Conservation (phyloP, 116 monocot species). For the Phalaenopsis hybrid region DNA sequence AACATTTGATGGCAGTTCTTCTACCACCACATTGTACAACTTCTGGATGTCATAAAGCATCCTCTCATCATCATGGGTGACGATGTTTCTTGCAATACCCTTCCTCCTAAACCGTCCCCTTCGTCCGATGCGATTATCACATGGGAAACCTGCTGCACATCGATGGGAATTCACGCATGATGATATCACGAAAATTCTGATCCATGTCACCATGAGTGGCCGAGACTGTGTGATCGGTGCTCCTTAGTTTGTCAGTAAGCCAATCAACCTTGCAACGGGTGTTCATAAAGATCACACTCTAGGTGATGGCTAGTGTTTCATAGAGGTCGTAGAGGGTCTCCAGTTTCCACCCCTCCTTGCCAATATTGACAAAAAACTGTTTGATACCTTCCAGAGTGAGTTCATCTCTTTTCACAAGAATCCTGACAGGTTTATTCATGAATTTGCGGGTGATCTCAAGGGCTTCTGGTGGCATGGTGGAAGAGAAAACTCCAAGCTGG, state of each 20-base stretch:
- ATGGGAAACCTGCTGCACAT: conserved; percentile 21
- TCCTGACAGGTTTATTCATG: conserved; percentile 25
- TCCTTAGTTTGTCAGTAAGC: conserved; percentile 25
- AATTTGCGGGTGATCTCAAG: conserved; percentile 27
- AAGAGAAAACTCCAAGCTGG: conserved; percentile 25
- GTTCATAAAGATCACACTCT: conserved; percentile 26
- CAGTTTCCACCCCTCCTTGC: conserved; percentile 20
- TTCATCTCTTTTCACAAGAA: conserved; percentile 25
- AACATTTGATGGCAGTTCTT: conserved; percentile 18
- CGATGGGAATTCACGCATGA: conserved; percentile 18
- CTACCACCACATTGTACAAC: conserved; percentile 4
- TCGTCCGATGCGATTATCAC: conserved; percentile 25
- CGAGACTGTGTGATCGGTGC: conserved; percentile 20
- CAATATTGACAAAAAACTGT: conserved; percentile 22
- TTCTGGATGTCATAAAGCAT: conserved; percentile 19
- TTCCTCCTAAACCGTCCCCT: conserved; percentile 24
- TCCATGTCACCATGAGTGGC: conserved; percentile 30
- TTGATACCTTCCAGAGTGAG: conserved; percentile 26
- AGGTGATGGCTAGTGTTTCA: conserved; percentile 18
- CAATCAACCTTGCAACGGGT: conserved; percentile 25
- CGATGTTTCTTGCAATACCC: conserved; percentile 25
- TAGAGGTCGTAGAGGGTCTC: conserved; percentile 24
- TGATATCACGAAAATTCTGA: conserved; percentile 21
- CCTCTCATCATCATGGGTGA: conserved; percentile 16
- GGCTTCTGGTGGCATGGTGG: conserved; percentile 27